Evolutionary conservation across 495 filamentous ascomycete genomes (phyloP).

Genomic region (Xanthoparmelia taractica): DNA sequence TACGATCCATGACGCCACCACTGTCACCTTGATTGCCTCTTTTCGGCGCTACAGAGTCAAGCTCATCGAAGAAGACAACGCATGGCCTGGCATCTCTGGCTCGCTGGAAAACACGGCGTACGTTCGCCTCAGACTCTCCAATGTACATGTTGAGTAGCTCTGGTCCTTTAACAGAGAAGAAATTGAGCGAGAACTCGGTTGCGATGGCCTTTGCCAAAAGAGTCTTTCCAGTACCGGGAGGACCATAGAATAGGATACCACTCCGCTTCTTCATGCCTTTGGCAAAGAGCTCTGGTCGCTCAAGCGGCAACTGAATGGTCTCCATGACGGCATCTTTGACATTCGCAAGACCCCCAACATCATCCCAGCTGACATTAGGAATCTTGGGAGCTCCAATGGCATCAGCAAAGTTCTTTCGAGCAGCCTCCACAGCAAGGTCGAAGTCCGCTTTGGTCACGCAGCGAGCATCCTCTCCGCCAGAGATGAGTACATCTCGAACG

Average conservation of each 20-base stretch:
- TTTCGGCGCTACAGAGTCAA: constrained; percentile 96
- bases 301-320: constrained; percentile 89
- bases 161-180: constrained; percentile 97
- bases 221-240: constrained; percentile 94
- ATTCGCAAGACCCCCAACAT: constrained; percentile 87
- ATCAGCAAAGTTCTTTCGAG: constrained; percentile 94
- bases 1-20: constrained; percentile 97
- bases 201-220: constrained; percentile 95
- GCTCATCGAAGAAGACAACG: constrained; percentile 96
- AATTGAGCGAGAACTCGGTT: constrained; percentile 96
- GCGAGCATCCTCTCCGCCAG: constrained; percentile 74
- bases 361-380: constrained; percentile 91
- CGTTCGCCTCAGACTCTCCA: constrained; percentile 96
- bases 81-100: constrained; percentile 93
- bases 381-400: constrained; percentile 97
- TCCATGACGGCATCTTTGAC: constrained; percentile 95
- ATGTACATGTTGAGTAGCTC: constrained; percentile 99
- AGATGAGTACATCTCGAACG: constrained; percentile 72
- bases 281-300: constrained; percentile 89
- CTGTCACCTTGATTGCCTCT: constrained; percentile 96
- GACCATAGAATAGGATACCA: constrained; percentile 96
- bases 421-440: constrained; percentile 81
- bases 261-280: constrained; percentile 99
- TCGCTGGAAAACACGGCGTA: constrained; percentile 89
- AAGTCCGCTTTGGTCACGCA: constrained; percentile 84